These are phyloP conservation scores for Phytophthora constricta DNA, from an alignment of 352 stramenopile species.

Conservation along the genomic window DNA sequence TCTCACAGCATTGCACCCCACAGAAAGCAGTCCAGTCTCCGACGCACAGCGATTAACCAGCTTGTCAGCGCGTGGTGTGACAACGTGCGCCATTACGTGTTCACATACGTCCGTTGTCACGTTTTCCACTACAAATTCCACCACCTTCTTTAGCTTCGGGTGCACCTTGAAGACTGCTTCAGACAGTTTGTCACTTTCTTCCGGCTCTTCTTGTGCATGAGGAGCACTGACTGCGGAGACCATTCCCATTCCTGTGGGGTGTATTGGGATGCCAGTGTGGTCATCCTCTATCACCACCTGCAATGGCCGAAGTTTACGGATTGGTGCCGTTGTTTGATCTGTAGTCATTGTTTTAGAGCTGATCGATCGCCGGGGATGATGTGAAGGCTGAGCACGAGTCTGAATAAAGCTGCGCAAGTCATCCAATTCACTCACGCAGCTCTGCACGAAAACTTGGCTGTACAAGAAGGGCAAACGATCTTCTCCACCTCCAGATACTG, in stretches of 20 bases:
- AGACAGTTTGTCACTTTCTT: constrained; percentile 46
- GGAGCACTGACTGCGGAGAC: neutral
- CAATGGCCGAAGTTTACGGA: constrained; percentile 71
- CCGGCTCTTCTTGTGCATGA: constrained; percentile 1
- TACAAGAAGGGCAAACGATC: constrained; percentile 70
- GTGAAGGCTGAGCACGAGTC: constrained; percentile 49
- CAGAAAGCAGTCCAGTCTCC: constrained; percentile 28
- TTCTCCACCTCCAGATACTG: constrained; percentile 25
- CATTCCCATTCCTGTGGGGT: neutral
- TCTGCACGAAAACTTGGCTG: constrained; percentile 71
- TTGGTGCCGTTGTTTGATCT: constrained; percentile 28
- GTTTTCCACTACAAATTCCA: constrained; percentile 72
- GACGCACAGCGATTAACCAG: constrained; percentile 49
- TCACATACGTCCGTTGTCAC: constrained; percentile 71
- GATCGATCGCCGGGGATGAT: constrained; percentile 26
- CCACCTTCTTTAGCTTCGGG: constrained; percentile 53
- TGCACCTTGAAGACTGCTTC: constrained; percentile 71
- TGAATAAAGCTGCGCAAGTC: constrained; percentile 68
- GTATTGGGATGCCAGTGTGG: neutral
- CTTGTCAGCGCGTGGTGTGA: constrained; percentile 45
- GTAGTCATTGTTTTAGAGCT: constrained; percentile 5
- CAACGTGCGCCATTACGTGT: constrained; percentile 51
- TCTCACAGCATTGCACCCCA: neutral
- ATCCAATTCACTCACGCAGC: constrained; percentile 63
- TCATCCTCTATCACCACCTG: constrained; percentile 53